Percentiles rank a stretch among this genome's conserved stretches.
Evolutionary conservation across 208 protist genomes (phyloP).

Genomic region (Zelonia costaricensis): DNA sequence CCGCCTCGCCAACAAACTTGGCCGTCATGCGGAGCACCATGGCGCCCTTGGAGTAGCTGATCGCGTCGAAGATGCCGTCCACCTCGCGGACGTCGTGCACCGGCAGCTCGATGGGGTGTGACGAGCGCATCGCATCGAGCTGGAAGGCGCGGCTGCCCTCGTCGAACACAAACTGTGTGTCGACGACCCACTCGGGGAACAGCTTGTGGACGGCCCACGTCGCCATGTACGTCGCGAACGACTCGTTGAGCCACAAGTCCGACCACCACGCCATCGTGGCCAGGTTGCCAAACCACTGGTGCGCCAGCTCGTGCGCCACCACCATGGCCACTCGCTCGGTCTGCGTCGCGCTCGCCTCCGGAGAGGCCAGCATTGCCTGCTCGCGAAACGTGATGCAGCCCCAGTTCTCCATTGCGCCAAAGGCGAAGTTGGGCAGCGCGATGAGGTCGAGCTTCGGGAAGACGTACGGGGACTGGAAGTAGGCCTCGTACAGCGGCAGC

Average conservation of each 20-base stretch:
- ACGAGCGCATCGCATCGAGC: constrained; percentile 80
- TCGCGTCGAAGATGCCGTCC: constrained; percentile 94
- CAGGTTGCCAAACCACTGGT: constrained; percentile 98
- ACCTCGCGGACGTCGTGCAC: constrained; percentile 86
- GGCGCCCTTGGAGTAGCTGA: constrained; percentile 90
- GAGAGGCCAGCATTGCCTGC: constrained; percentile 66
- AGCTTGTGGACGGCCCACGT: constrained; percentile 73
- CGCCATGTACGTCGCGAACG: constrained; percentile 93
- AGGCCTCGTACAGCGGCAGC: constrained; percentile 80
- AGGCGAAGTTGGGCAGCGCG: constrained; percentile 93
- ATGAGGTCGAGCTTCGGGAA: constrained; percentile 96
- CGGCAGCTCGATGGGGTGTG: constrained; percentile 93
- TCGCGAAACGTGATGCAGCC: constrained; percentile 96
- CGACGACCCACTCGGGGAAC: constrained; percentile 83
- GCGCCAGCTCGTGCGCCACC: constrained; percentile 94
- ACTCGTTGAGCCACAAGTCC: constrained; percentile 98
- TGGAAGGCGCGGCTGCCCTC: constrained; percentile 71
- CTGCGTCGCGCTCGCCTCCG: constrained; percentile 42
- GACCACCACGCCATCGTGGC: constrained; percentile 99
- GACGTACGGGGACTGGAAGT: constrained; percentile 88
- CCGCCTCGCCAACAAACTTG: constrained; percentile 79
- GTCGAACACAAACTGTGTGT: constrained; percentile 70
- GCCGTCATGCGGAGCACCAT: constrained; percentile 88
- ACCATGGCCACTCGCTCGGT: constrained; percentile 72
- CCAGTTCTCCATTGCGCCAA: constrained; percentile 99